Evolutionary conservation across 1,284 basidiomycete species (phyloP).

Genomic region (Schizophyllum amplum): DNA sequence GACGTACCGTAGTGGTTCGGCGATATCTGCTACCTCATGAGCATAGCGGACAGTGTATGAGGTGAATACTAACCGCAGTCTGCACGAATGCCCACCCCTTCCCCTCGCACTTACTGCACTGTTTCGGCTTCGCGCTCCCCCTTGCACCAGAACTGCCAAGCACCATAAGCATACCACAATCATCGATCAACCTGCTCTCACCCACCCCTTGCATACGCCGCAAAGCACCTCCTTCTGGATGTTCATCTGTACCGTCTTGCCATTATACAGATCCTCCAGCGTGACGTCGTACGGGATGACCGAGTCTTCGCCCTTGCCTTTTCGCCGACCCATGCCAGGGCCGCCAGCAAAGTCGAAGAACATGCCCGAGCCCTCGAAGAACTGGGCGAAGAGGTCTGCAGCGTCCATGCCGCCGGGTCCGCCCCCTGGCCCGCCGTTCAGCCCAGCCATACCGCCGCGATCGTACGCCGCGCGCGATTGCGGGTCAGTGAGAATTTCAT

Average conservation of each 20-base stretch:
- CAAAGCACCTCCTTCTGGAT: constrained; percentile 85
- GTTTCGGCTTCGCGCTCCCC: constrained; percentile 71
- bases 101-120: constrained; percentile 79
- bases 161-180: background rate
- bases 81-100: constrained; percentile 69
- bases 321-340: constrained; percentile 34
- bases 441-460: constrained; percentile 65
- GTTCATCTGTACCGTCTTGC: constrained; percentile 84
- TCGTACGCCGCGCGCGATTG: constrained; percentile 80
- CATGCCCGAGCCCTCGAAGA: constrained; percentile 50
- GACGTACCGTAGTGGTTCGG: constrained; percentile 42
- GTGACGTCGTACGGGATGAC: constrained; percentile 80
- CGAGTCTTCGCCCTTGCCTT: constrained; percentile 61
- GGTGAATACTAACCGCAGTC: constrained; percentile 35
- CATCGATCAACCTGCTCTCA: constrained; percentile 8
- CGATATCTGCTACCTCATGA: constrained; percentile 30
- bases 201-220: constrained; percentile 72
- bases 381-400: constrained; percentile 69
- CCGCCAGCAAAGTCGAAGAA: constrained; percentile 49
- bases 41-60: constrained; percentile 1
- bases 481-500: constrained; percentile 80
- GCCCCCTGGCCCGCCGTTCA: constrained; percentile 41
- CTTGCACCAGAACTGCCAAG: constrained; percentile 67
- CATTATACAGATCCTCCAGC: constrained; percentile 89
- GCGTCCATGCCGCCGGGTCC: constrained; percentile 29